These are phyloP conservation scores for Darksidea phi DNA, from an alignment of 495 filamentous ascomycete genomes.

Conservation along the genomic window DNA sequence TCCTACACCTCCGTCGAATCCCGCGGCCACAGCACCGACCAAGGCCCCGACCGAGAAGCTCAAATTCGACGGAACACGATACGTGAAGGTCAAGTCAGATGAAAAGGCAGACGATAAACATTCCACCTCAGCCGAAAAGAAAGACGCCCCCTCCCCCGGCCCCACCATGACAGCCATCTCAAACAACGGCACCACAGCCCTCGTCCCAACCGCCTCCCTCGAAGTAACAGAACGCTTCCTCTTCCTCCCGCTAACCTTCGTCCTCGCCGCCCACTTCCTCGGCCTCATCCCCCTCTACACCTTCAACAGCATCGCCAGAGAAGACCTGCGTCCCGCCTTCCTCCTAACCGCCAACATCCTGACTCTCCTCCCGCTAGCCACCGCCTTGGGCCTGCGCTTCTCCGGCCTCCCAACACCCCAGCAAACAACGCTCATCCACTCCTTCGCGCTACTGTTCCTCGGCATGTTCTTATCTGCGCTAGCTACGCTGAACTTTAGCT, in stretches of 20 bases:
- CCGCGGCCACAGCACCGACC: slow-evolving; percentile 12
- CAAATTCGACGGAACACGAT: background rate
- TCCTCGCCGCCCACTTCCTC: slow-evolving; percentile 68
- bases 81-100: slow-evolving; percentile 19
- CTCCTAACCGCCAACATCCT: slow-evolving; percentile 58
- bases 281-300: slow-evolving; percentile 82
- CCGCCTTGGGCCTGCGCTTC: slow-evolving; percentile 54
- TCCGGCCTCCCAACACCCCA: slow-evolving; percentile 58
- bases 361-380: slow-evolving; percentile 55
- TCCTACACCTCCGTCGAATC: slow-evolving; percentile 8
- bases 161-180: slow-evolving; percentile 37
- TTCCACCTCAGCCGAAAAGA: background rate
- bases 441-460: slow-evolving; percentile 85
- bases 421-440: slow-evolving; percentile 76
- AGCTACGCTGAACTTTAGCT: slow-evolving; percentile 93
- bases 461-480: slow-evolving; percentile 90
- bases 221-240: slow-evolving; percentile 63
- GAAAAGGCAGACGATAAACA: slow-evolving; percentile 19
- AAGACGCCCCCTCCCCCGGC: slow-evolving; percentile 8
- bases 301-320: slow-evolving; percentile 71
- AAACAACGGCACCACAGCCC: slow-evolving; percentile 39
- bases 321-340: slow-evolving; percentile 62
- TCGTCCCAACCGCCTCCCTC: slow-evolving; percentile 41
- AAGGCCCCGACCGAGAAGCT: background rate
- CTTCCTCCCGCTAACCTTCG: slow-evolving; percentile 72